Evolutionary conservation across 495 filamentous ascomycete genomes (phyloP).

Genomic region (Hypoxylon lienhwacheense): DNA sequence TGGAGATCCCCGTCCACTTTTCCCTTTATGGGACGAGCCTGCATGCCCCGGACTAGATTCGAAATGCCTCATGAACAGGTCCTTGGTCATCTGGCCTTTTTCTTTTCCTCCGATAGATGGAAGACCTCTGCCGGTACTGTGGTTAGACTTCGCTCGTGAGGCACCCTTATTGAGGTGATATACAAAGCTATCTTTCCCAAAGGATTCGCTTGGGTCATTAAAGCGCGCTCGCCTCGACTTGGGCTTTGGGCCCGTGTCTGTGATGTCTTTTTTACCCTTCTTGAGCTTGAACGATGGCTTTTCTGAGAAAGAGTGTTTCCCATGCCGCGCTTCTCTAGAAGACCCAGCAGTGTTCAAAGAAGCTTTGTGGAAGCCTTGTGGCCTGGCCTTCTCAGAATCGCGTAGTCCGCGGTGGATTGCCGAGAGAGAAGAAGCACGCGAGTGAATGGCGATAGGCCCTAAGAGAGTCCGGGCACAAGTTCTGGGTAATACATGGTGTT

Average conservation of each 20-base stretch:
- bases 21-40: background rate
- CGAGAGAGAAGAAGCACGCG: constrained; percentile 35
- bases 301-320: constrained; percentile 4
- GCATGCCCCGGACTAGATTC: constrained; percentile 1
- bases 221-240: constrained; percentile 48
- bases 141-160: constrained; percentile 23
- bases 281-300: constrained; percentile 42
- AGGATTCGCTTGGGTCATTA: constrained; percentile 41
- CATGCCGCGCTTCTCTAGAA: background rate
- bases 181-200: constrained; percentile 53
- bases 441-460: constrained; percentile 8
- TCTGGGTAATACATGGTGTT: constrained; percentile 24
- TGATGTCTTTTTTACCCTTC: constrained; percentile 52
- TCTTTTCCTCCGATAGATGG: background rate
- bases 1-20: background rate
- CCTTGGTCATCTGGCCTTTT: constrained; percentile 2
- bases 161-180: constrained; percentile 43
- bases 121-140: background rate
- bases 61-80: constrained; percentile 30
- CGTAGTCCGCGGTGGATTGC: constrained; percentile 40
- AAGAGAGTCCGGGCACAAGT: constrained; percentile 1
- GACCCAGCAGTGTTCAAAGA: constrained; percentile 15
- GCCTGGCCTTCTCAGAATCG: constrained; percentile 31
- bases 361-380: constrained; percentile 26
- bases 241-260: constrained; percentile 34